Evolutionary conservation across 208 protist species (phyloP).

Genomic region (Leishmania turanica): DNA sequence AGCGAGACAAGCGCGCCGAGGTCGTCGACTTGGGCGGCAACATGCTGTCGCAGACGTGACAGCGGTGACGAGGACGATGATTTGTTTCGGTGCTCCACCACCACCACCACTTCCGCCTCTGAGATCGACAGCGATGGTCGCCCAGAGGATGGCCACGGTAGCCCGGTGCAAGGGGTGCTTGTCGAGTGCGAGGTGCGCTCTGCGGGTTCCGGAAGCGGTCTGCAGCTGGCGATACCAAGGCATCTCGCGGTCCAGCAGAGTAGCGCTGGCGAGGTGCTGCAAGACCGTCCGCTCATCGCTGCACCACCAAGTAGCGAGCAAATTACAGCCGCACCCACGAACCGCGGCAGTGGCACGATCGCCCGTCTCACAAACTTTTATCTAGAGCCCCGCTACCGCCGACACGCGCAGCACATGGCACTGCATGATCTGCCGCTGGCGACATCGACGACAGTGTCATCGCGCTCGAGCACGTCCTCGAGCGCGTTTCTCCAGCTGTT

Average conservation of each 20-base stretch:
- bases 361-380: neutral
- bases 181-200: neutral
- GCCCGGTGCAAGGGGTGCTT: neutral
- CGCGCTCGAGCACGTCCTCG: neutral
- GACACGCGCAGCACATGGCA: conserved; percentile 1
- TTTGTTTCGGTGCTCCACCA: neutral
- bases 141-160: neutral
- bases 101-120: neutral
- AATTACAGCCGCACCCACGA: neutral
- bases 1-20: neutral
- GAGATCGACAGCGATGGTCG: neutral
- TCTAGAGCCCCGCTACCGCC: conserved; percentile 1
- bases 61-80: neutral
- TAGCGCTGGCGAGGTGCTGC: neutral
- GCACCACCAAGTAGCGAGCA: neutral
- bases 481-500: conserved; percentile 3
- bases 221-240: neutral
- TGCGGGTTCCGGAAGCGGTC: neutral
- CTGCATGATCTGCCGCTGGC: neutral
- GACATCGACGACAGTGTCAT: neutral
- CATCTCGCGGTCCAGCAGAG: neutral
- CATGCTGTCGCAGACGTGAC: neutral
- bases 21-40: neutral
- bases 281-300: neutral
- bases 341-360: neutral